phyloP scores from a whole-genome alignment of 2,329 filamentous ascomycete species.

The Elsinoe arachidis region DNA sequence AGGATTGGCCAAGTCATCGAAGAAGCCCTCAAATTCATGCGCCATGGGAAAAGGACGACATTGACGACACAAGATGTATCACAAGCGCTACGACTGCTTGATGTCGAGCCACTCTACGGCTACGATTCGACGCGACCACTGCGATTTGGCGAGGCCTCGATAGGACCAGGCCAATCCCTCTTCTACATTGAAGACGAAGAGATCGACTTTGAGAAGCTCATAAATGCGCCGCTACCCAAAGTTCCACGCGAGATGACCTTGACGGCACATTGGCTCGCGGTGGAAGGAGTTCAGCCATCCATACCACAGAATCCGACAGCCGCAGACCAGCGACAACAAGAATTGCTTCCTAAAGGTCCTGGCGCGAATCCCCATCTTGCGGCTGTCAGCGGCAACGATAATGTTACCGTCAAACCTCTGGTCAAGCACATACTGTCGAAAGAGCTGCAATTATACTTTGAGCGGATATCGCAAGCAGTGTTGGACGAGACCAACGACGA shows the following conservation, averaged over 20 bases:
- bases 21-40: conserved; percentile 94
- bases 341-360: conserved; percentile 81
- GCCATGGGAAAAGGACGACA: conserved; percentile 74
- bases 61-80: conserved; percentile 84
- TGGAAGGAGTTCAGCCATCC: conserved; percentile 92
- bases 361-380: conserved; percentile 79
- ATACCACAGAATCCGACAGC: conserved; percentile 89
- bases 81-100: conserved; percentile 73
- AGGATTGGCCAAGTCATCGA: conserved; percentile 87
- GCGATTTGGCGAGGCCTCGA: conserved; percentile 83
- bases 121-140: conserved; percentile 88
- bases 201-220: conserved; percentile 96
- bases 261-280: conserved; percentile 88
- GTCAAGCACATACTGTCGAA: conserved; percentile 96
- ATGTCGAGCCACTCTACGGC: conserved; percentile 91
- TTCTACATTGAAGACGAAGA: conserved; percentile 99
- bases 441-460: conserved; percentile 93
- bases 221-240: conserved; percentile 90
- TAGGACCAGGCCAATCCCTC: conserved; percentile 86
- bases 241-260: conserved; percentile 88
- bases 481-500: conserved; percentile 83
- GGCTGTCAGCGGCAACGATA: conserved; percentile 74
- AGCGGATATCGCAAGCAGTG: conserved; percentile 83
- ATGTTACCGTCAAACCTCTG: conserved; percentile 72
- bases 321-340: conserved; percentile 67